Evolutionary conservation across 163 green algal genomes (phyloP).

Genomic region (Chloromonas sp.): DNA sequence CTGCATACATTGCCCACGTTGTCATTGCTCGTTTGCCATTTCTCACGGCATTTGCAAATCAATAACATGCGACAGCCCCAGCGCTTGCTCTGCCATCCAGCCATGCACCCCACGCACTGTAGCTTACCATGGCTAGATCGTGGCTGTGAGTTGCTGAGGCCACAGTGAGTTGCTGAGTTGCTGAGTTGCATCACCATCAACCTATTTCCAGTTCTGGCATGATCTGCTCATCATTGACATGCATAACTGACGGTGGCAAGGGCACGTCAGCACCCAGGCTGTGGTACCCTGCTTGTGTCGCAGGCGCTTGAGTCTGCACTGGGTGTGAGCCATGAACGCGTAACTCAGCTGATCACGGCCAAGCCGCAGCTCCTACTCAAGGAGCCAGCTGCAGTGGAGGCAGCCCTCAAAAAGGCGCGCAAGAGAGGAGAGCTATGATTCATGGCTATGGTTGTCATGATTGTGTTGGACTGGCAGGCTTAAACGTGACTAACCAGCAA

Average conservation of each 20-base stretch:
- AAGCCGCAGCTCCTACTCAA: conserved; percentile 1
- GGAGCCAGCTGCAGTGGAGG: not conserved
- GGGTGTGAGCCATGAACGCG: not conserved
- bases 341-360: not conserved
- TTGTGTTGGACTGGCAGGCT: too few relatives aligned
- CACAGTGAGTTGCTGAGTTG: too few relatives aligned
- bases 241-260: not conserved
- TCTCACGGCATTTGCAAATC: not conserved
- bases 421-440: not conserved
- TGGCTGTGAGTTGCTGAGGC: too few relatives aligned
- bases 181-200: too few relatives aligned
- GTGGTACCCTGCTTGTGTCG: not conserved
- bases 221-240: too few relatives aligned
- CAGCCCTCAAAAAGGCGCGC: not conserved
- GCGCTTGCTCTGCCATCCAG: not conserved
- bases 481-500: too few relatives aligned
- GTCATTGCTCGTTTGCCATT: not conserved
- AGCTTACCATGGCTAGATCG: too few relatives aligned
- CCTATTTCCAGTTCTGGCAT: too few relatives aligned
- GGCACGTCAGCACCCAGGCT: not conserved
- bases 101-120: too few relatives aligned
- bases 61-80: not conserved
- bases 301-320: not conserved
- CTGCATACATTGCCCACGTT: not conserved
- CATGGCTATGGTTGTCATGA: too few relatives aligned